These are phyloP conservation scores for Rhipidocladum racemiflorum DNA, from an alignment of 176 grass and related monocot genomes.

Conservation along the genomic window DNA sequence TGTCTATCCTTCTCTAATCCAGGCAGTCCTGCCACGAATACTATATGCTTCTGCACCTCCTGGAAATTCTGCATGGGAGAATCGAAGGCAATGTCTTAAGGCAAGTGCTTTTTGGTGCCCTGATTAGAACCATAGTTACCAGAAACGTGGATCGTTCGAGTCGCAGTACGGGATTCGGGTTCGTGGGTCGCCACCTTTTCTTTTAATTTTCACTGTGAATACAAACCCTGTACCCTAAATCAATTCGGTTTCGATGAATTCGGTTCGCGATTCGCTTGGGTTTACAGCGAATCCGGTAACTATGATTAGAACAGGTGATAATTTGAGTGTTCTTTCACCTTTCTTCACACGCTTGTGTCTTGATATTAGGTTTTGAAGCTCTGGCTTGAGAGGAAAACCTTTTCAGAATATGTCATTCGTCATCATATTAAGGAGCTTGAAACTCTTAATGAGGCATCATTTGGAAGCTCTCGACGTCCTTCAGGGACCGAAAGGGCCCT, in stretches of 20 bases:
- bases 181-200: too few relatives aligned
- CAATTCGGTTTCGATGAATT: too few relatives aligned
- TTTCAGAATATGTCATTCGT: conserved; percentile 86
- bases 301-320: conserved; percentile 19
- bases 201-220: too few relatives aligned
- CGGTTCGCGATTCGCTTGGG: too few relatives aligned
- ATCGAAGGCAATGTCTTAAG: conserved; percentile 97
- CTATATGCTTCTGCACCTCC: conserved; percentile 76
- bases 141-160: too few relatives aligned
- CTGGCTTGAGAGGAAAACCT: conserved; percentile 92
- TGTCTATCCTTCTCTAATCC: conserved; percentile 84
- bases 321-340: conserved; percentile 6
- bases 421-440: conserved; percentile 90
- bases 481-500: conserved; percentile 85
- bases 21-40: conserved; percentile 82
- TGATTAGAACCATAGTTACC: conserved; percentile 18
- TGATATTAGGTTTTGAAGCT: conserved; percentile 82
- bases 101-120: conserved; percentile 40
- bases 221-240: too few relatives aligned
- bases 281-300: too few relatives aligned
- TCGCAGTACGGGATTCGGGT: too few relatives aligned
- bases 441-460: conserved; percentile 70
- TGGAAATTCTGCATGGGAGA: conserved; percentile 92
- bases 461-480: conserved; percentile 65
- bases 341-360: conserved; percentile 15